Percentiles rank a stretch among this genome's conserved stretches.
These are phyloP conservation scores for Stropharia rugosoannulata DNA, from an alignment of 768 basidiomycete genomes.

Conservation along the genomic window DNA sequence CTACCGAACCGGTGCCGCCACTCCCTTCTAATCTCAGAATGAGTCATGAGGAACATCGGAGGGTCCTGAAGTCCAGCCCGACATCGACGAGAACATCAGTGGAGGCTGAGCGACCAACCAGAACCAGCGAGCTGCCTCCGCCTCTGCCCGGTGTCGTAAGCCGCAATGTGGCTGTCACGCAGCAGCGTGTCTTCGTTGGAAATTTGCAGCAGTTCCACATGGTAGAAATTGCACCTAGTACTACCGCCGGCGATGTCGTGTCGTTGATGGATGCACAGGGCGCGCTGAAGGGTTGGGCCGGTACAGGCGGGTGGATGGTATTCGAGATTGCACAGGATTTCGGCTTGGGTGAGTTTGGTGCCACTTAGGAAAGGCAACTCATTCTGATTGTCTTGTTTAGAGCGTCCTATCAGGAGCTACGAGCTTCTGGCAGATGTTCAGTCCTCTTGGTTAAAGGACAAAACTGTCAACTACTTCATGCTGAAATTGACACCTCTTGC, in stretches of 20 bases:
- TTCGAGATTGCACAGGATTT: slow-evolving; percentile 90
- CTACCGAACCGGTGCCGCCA: slow-evolving; percentile 21
- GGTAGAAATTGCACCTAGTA: slow-evolving; percentile 66
- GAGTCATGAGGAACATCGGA: slow-evolving; percentile 20
- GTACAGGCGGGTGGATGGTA: slow-evolving; percentile 80
- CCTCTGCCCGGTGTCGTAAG: slow-evolving; percentile 4
- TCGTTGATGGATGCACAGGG: slow-evolving; percentile 64
- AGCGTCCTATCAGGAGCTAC: slow-evolving; percentile 87
- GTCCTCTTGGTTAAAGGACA: slow-evolving; percentile 87
- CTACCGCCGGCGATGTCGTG: slow-evolving; percentile 74
- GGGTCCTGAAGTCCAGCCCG: slow-evolving; percentile 14
- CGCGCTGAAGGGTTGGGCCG: slow-evolving; percentile 56
- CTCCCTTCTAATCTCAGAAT: slow-evolving; percentile 13
- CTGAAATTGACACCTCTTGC: slow-evolving; percentile 74
- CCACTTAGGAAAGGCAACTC: slow-evolving; percentile 5
- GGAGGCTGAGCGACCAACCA: slow-evolving; percentile 24
- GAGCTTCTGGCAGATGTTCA: slow-evolving; percentile 81
- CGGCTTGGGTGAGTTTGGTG: slow-evolving; percentile 73
- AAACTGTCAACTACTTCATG: slow-evolving; percentile 76
- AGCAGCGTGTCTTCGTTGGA: slow-evolving; percentile 77
- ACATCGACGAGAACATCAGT: slow-evolving; percentile 25
- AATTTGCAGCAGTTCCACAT: slow-evolving; percentile 75
- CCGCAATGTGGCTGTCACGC: slow-evolving; percentile 30
- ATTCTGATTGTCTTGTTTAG: slow-evolving; percentile 35
- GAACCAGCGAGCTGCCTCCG: slow-evolving; percentile 1